Conservation (phyloP, 2,329 filamentous ascomycete species). For the Fusarium solani-melongenae region DNA sequence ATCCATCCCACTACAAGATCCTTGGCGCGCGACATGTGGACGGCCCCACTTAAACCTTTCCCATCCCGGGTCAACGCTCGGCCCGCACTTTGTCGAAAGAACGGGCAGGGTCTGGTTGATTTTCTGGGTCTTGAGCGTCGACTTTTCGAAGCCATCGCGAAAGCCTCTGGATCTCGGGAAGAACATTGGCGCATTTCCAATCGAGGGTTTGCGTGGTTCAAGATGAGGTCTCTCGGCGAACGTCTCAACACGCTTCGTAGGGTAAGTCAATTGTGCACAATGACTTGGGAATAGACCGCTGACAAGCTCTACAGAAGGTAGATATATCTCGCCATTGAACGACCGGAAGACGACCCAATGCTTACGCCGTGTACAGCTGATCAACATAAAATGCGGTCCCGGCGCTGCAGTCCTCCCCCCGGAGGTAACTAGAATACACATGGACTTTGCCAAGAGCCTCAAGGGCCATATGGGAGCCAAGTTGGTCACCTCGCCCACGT, state of each 20-base stretch:
- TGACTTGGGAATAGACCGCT: constrained; percentile 11
- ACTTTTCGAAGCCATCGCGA: constrained; percentile 43
- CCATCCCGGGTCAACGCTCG: constrained; percentile 44
- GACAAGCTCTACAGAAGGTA: constrained; percentile 56
- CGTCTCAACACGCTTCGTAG: constrained; percentile 80
- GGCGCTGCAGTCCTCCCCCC: constrained; percentile 85
- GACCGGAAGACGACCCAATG: constrained; percentile 36
- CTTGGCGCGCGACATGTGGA: constrained; percentile 21
- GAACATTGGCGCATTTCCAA: constrained; percentile 27
- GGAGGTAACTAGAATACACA: constrained; percentile 78
- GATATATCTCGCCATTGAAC: constrained; percentile 28
- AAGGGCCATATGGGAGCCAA: constrained; percentile 76
- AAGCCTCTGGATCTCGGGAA: constrained; percentile 21
- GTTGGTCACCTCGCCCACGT: constrained; percentile 57
- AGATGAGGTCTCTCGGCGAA: constrained; percentile 64
- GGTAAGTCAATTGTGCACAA: constrained; percentile 61
- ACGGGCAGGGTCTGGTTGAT: constrained; percentile 37
- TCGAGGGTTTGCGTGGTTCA: constrained; percentile 35
- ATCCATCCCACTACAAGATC: constrained; percentile 31
- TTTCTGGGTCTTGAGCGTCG: constrained; percentile 41
- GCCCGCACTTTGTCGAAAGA: constrained; percentile 38
- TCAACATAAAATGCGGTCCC: constrained; percentile 80
- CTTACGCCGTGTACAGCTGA: constrained; percentile 64
- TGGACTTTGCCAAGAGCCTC: constrained; percentile 74
- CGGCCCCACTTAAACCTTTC: constrained; percentile 17